These are phyloP conservation scores for Buxus sempervirens DNA, from an alignment of 164 flowering plant species.

Conservation along the genomic window DNA sequence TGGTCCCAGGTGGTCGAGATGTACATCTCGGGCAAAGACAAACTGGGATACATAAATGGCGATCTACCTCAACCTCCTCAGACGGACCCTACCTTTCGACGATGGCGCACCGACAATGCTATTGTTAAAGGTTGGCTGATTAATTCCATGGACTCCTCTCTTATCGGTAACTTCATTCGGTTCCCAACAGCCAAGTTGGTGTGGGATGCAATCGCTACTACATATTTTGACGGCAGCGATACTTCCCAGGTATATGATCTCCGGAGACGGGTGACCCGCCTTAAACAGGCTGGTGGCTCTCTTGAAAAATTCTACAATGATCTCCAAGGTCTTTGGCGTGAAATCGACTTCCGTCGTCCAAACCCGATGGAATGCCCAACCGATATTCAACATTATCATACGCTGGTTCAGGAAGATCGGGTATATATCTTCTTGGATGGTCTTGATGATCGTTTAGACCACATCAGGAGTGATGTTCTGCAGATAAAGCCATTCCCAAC, in stretches of 20 bases:
- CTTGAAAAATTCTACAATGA: background rate
- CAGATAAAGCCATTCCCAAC: too few relatives aligned
- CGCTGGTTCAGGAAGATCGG: too few relatives aligned
- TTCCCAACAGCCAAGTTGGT: conserved; percentile 1
- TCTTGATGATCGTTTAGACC: too few relatives aligned
- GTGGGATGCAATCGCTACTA: conserved; percentile 1
- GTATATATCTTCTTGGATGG: too few relatives aligned
- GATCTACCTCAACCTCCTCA: background rate
- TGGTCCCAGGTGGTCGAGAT: too few relatives aligned
- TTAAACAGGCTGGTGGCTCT: background rate
- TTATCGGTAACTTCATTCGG: conserved; percentile 2
- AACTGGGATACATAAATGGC: background rate
- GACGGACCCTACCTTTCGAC: background rate
- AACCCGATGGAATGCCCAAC: too few relatives aligned
- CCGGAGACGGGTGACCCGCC: background rate
- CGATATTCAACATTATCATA: too few relatives aligned
- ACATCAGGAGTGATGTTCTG: too few relatives aligned
- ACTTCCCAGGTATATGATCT: conserved; percentile 1
- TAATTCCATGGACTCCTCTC: conserved; percentile 1
- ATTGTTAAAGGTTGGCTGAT: conserved; percentile 2
- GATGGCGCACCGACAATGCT: conserved; percentile 2
- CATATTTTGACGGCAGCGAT: background rate
- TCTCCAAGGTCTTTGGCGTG: background rate
- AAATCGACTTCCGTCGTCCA: too few relatives aligned
- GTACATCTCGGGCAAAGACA: too few relatives aligned